phyloP scores from a whole-genome alignment of 768 basidiomycete species.

The Xerocomellus amylosporus region DNA sequence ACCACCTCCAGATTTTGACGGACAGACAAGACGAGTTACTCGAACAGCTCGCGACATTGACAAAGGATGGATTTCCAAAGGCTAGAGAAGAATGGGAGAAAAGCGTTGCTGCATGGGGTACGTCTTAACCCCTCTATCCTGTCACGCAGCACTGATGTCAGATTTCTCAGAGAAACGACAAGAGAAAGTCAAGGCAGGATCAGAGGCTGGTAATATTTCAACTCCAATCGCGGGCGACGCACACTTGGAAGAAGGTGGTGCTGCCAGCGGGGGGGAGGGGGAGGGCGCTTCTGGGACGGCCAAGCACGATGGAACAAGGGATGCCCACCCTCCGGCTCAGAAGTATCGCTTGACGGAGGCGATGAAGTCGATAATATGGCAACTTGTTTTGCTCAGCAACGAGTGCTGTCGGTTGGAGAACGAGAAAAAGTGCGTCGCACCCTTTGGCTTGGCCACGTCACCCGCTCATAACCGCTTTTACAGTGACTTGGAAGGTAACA shows the following conservation, averaged over 20 bases:
- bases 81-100: constrained; percentile 78
- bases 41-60: constrained; percentile 55
- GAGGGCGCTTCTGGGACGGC: constrained; percentile 17
- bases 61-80: constrained; percentile 62
- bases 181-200: constrained; percentile 48
- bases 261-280: constrained; percentile 26
- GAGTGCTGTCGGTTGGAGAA: constrained; percentile 71
- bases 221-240: constrained; percentile 25
- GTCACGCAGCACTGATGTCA: background rate
- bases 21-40: constrained; percentile 70
- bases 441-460: background rate
- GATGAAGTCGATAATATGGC: constrained; percentile 81
- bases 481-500: constrained; percentile 60
- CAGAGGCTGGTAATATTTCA: constrained; percentile 33
- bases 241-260: constrained; percentile 33
- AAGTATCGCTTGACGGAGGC: constrained; percentile 76
- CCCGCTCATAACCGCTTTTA: constrained; percentile 14
- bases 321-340: constrained; percentile 64
- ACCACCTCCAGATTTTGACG: constrained; percentile 64
- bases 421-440: constrained; percentile 52
- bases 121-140: constrained; percentile 14
- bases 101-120: constrained; percentile 67
- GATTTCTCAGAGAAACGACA: constrained; percentile 45
- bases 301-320: constrained; percentile 34
- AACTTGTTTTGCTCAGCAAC: constrained; percentile 77